Evolutionary conservation across 139 green algal species (phyloP), one percentile per base, ranked within the genome.

Genomic region (Coccomyxa sp.): DNA sequence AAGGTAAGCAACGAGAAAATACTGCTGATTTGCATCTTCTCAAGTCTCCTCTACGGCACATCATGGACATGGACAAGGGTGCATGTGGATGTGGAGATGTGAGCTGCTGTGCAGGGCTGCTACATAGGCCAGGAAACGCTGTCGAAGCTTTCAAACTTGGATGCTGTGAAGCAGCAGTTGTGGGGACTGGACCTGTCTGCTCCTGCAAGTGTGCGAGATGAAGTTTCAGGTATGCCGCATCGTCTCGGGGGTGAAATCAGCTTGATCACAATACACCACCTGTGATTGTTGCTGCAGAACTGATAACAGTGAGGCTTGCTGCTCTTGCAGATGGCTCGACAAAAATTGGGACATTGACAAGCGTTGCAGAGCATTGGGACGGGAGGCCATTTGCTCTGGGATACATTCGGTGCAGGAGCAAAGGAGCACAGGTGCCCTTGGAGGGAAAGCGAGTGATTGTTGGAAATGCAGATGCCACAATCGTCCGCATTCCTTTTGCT

Each of bases 71-170:
- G 63, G 18, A 71, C 9, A 71, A 15, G 18, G 63, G 63, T 71
- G 7, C 18, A 21, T 71, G 1, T 71, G 63, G 18, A 71, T 21
- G 18, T 71, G 63, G 21, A 71, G 4, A 11, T 21, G 63, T 25
- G 21, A 28, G 18, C 21, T 21, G 63, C 18, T 71, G 21, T 71
- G 63, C 63, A 71, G 63, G 1, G 89, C n/a, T 92, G 88, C 80
- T 92, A 90, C 81, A 87, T 92, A 27, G 88, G 90, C 13, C 91
- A 96, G 78, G 93, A 96, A 82, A 94, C 92, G 16, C 79, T 96
- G 10, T 75, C 92, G 63, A 96, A 88, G 87, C 85, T 94, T 38
- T 77, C 85, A 58, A 90, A 90, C 77, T 82, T 84, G 13, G 86
- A 94, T 66, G 92, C 87, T 21, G 86, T 93, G 15, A 95, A 91